Conservation (phyloP, 371 early-diverging fungal genomes). For the Mortierella sp. region DNA sequence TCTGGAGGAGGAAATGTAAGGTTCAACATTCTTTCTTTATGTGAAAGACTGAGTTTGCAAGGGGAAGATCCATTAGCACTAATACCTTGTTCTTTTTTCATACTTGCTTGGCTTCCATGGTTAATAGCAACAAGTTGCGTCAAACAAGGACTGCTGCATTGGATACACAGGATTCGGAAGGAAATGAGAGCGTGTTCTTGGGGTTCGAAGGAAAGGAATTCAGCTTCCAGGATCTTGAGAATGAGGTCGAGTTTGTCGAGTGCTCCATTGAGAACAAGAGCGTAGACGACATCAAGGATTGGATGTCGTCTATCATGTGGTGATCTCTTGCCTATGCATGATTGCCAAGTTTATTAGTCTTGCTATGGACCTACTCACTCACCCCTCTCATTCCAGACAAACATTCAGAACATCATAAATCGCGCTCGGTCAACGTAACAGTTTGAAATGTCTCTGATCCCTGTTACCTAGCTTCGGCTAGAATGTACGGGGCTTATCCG, state of each 20-base stretch:
- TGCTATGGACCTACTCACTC: too few relatives aligned
- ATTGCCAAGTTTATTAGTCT: too few relatives aligned
- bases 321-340: too few relatives aligned
- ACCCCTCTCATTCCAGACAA: too few relatives aligned
- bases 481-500: too few relatives aligned
- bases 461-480: too few relatives aligned
- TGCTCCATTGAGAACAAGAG: slow-evolving; percentile 66
- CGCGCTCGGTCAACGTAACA: too few relatives aligned
- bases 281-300: slow-evolving; percentile 58
- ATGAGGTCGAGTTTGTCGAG: slow-evolving; percentile 69
- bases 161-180: slow-evolving; percentile 71
- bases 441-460: too few relatives aligned
- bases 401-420: too few relatives aligned
- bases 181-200: slow-evolving; percentile 67
- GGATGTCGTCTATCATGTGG: slow-evolving; percentile 54
- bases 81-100: too few relatives aligned
- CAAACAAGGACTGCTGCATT: slow-evolving; percentile 75
- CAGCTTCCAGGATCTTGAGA: slow-evolving; percentile 81
- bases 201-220: slow-evolving; percentile 86
- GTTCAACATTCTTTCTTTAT: neutral
- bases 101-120: neutral
- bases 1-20: slow-evolving; percentile 84
- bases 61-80: too few relatives aligned
- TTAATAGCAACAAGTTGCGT: slow-evolving; percentile 70
- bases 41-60: too few relatives aligned